Evolutionary conservation across 106 monocot species (phyloP), one percentile per base, ranked within the genome.

Genomic region (Allium cepa): DNA sequence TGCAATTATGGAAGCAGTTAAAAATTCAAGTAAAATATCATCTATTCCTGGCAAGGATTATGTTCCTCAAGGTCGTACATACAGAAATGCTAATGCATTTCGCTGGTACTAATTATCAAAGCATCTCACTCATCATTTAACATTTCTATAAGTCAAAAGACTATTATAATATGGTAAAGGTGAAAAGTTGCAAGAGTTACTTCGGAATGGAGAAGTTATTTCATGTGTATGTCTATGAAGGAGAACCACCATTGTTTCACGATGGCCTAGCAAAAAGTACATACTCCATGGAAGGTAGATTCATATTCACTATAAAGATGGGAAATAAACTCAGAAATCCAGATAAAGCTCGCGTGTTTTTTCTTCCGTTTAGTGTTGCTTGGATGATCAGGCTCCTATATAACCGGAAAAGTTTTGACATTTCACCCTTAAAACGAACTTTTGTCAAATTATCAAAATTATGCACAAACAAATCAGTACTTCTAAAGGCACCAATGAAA

Each of bases 331-430:
- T 84, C 0, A 22, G 71, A 47, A 82, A 84, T 69, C 84, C 81
- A 0, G 77, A 79, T 15, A 26, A 53, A 50, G 88, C 88, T 26
- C 81, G 82, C 45, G 88, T 79, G 2, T 71, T 72, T 26, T 87
- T 83, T 61, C 84, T 88, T 47, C 88, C 88, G 1, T 82, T 84
- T 81, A 88, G 84, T 60, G 77, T 84, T 7, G 64, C 74, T 3
- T 77, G 69, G 59, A 82, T 88, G 81, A 81, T 84, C 46, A 69
- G 26, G 55, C 77, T 61, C 57, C 50, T 79, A 8, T 88, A 88
- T 55, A 46, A 73, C 60, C 64, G 47, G 8, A 66, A 74, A 0
- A n/a, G 66, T 10, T 73, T 50, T 10, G 65, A 82, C 36, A 65
- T 69, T 15, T n/a, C 14, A 2, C 70, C 82, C 28, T 11, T 82